These are phyloP conservation scores for Trichoderma simmonsii DNA, from an alignment of 2,329 filamentous ascomycete genomes.

Conservation along the genomic window DNA sequence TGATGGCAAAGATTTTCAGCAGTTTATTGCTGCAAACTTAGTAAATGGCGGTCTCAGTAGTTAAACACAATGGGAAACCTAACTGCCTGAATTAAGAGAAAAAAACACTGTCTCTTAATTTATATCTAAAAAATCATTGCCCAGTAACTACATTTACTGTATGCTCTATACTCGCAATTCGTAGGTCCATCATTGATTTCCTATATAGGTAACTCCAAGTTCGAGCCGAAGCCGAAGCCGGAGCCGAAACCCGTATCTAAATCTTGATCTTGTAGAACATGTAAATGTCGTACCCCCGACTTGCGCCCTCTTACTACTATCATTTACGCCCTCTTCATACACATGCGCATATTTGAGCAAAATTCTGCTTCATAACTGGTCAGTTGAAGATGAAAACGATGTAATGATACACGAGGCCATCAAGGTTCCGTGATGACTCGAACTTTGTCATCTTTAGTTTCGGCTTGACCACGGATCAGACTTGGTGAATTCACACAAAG, in stretches of 20 bases:
- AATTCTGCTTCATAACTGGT: background rate
- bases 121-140: background rate
- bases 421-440: background rate
- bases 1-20: background rate
- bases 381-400: background rate
- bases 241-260: background rate
- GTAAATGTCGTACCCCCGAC: background rate
- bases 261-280: background rate
- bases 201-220: background rate
- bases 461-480: background rate
- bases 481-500: background rate
- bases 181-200: background rate
- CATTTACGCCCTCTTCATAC: background rate
- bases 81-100: background rate
- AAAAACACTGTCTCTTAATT: background rate
- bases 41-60: background rate
- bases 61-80: accelerated
- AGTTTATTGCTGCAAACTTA: background rate
- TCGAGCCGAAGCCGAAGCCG: background rate
- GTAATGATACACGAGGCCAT: background rate
- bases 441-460: background rate
- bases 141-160: background rate
- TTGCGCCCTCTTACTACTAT: background rate
- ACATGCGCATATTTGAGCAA: background rate
- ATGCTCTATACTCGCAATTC: background rate